Evolutionary conservation across 345 rosid species (phyloP).

Genomic region (Litchi chinensis): DNA sequence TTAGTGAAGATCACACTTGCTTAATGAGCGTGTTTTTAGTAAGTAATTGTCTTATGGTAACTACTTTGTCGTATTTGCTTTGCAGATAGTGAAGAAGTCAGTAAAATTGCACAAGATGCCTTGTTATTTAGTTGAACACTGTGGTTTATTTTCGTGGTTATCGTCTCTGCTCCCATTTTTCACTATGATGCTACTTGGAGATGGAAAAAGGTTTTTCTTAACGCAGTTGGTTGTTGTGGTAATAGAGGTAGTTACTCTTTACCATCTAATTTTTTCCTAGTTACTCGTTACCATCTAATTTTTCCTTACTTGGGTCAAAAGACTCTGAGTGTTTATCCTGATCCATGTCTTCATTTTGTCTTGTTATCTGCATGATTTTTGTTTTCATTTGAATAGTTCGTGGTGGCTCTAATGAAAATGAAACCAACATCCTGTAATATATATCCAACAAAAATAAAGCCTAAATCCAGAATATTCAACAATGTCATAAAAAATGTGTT

Average conservation of each 20-base stretch:
- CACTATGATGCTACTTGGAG: conserved; percentile 38
- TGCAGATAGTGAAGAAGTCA: conserved; percentile 73
- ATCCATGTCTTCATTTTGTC: conserved; percentile 4
- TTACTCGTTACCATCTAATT: no score
- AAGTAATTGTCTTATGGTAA: neutral
- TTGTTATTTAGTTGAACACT: conserved; percentile 61
- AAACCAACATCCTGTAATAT: neutral
- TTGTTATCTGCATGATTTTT: neutral
- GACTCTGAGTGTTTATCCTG: neutral
- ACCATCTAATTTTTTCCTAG: neutral
- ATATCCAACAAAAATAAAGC: conserved; percentile 4
- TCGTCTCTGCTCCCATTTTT: conserved; percentile 56
- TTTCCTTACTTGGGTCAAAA: neutral
- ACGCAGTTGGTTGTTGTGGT: conserved; percentile 47
- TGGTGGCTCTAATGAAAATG: neutral
- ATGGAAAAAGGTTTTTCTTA: conserved; percentile 31
- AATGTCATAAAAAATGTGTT: neutral
- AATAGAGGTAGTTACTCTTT: conserved; percentile 53
- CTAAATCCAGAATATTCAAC: neutral
- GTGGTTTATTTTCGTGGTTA: conserved; percentile 74
- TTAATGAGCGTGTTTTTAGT: neutral
- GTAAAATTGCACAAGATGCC: conserved; percentile 63
- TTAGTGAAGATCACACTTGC: neutral
- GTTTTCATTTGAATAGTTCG: neutral
- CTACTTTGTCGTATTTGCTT: conserved; percentile 27